Percentiles rank a stretch among this genome's conserved stretches.
These are phyloP conservation scores for Boletus barrowsii DNA, from an alignment of 768 basidiomycete genomes.

Conservation along the genomic window DNA sequence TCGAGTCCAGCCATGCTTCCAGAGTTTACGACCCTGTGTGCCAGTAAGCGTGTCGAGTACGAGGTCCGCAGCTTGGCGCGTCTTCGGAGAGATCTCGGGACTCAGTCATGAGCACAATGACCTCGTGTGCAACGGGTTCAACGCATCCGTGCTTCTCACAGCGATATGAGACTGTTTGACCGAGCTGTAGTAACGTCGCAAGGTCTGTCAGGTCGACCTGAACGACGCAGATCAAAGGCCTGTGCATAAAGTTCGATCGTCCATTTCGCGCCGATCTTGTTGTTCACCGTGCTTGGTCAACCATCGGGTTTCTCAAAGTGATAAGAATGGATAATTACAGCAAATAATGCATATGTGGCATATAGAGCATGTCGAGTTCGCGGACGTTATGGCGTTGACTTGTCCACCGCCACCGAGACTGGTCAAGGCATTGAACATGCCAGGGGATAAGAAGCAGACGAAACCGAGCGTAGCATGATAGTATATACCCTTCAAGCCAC, in stretches of 20 bases:
- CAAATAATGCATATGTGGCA: constrained; percentile 51
- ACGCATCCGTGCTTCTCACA: neutral
- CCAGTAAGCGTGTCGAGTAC: too few relatives aligned
- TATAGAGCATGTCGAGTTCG: constrained; percentile 79
- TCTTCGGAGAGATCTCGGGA: neutral
- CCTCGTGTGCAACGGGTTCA: neutral
- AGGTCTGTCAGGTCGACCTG: neutral
- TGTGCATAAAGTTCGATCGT: constrained; percentile 32
- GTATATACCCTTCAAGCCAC: constrained; percentile 52
- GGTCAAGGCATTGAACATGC: too few relatives aligned
- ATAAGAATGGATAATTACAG: constrained; percentile 40
- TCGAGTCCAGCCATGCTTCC: too few relatives aligned
- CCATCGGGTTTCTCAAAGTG: neutral
- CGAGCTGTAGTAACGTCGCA: neutral
- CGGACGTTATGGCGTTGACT: constrained; percentile 57
- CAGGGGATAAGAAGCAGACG: neutral
- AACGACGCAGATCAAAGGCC: neutral
- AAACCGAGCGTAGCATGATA: constrained; percentile 48
- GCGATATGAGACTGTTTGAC: neutral
- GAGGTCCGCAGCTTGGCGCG: neutral
- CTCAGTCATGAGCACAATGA: neutral
- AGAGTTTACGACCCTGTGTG: too few relatives aligned
- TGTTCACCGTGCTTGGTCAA: constrained; percentile 63
- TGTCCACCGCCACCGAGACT: constrained; percentile 49
- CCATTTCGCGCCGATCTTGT: constrained; percentile 65